Base-by-base conservation (phyloP, 2,329 filamentous ascomycete genomes). In the Aspergillus amoenus region DNA sequence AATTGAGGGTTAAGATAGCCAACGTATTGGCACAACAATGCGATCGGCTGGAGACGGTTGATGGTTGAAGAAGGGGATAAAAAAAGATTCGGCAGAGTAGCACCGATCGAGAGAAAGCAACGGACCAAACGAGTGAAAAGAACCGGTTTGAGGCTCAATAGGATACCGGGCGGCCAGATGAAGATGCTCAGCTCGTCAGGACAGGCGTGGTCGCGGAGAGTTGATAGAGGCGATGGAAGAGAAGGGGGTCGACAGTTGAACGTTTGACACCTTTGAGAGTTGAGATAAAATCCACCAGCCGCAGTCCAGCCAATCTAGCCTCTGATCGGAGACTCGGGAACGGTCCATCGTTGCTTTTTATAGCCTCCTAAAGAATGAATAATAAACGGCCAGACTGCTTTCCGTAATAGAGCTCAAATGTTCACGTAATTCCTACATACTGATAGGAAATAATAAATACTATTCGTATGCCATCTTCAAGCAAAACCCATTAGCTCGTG, bases 101-200 rank as follows among this genome's bases (percentile, higher is more conserved):
- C 34, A 59, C 44, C 46, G 52, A 58, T 47, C 48, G 39, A n/a
- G 47, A 45, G 51, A 52, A 54, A 55, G 43, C 24, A 42, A 59
- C 43, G 32, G 52, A 52, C 57, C 57, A 59, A 59, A 52, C 52
- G 52, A 56, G 52, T 55, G 53, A 45, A 58, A 52, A 52, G 56
- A 58, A 51, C 47, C 52, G 46, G 45, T 41, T 47, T 40, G 37
- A 55, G 48, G 57, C 47, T 57, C 55, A 52, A 49, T 24, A 46
- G 24, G 15, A 56, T 42, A 55, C 46, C 37, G 43, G 43, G 22
- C 37, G 39, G 43, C 39, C 44, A 52, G 44, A 39, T 42, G 34
- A 30, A 27, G 32, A 18, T 32, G 30, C 37, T 27, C 27, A 44
- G 22, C 24, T 45, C 49, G 52, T 43, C 32, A 48, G 27, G 30